A percentile compares a stretch with the other conserved stretches of the same genome.
These are phyloP conservation scores for Cymbopogon citratus DNA, from an alignment of 176 grass and related monocot species.

Conservation along the genomic window DNA sequence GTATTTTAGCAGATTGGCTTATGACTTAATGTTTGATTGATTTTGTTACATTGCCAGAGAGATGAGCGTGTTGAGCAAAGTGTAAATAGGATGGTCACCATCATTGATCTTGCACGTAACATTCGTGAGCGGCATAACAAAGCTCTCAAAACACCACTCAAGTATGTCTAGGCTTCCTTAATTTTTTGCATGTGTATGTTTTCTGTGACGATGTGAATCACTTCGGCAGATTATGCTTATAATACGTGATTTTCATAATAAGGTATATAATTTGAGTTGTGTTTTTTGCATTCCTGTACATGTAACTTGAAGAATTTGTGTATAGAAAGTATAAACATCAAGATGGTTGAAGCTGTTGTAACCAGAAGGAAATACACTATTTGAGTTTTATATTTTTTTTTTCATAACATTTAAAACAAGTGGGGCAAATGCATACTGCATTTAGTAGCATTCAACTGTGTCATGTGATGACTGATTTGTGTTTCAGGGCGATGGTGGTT, in stretches of 20 bases:
- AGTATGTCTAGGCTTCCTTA: constrained; percentile 44
- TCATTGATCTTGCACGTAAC: constrained; percentile 94
- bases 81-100: constrained; percentile 95
- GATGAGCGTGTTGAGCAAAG: constrained; percentile 96
- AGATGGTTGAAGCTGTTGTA: constrained; percentile 10
- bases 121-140: constrained; percentile 90
- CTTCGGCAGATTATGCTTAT: not conserved
- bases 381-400: not conserved
- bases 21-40: constrained; percentile 8
- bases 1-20: constrained; percentile 8
- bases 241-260: not conserved
- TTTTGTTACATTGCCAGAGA: constrained; percentile 59
- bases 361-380: not conserved
- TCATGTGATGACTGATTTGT: constrained; percentile 17
- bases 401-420: not conserved
- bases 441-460: constrained; percentile 28
- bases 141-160: constrained; percentile 95
- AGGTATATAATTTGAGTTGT: not conserved
- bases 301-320: not conserved
- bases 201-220: not conserved
- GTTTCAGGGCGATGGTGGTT: constrained; percentile 90
- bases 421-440: not conserved
- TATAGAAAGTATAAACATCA: not conserved
- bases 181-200: not conserved
- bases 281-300: not conserved